Conservation (phyloP, 2,329 filamentous ascomycete genomes). For the Ramichloridium luteum region DNA sequence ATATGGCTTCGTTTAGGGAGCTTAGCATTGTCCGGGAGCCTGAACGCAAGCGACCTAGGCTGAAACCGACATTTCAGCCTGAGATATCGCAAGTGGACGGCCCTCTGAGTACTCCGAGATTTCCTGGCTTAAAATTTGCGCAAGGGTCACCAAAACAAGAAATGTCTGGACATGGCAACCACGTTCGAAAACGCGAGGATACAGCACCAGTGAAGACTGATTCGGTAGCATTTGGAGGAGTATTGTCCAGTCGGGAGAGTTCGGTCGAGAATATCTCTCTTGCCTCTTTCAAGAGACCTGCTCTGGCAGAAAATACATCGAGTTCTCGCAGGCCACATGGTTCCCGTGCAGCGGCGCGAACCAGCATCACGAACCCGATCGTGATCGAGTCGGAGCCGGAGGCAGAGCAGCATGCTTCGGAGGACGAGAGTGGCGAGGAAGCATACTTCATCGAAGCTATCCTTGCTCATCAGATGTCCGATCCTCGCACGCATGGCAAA, state of each 20-base stretch:
- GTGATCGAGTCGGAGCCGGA: conserved; percentile 3
- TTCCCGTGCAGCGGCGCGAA: conserved; percentile 6
- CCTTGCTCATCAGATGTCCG: conserved; percentile 19
- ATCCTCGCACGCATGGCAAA: conserved; percentile 19
- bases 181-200: no score
- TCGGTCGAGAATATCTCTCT: background rate
- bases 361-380: conserved; percentile 14
- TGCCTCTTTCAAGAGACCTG: background rate
- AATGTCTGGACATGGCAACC: no score
- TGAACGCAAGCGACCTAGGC: conserved; percentile 9
- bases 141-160: no score
- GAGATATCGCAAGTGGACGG: background rate
- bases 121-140: background rate
- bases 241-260: background rate
- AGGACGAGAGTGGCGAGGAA: conserved; percentile 10
- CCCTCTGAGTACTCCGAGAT: background rate
- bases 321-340: no score
- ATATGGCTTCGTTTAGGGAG: background rate
- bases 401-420: conserved; percentile 4
- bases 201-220: no score
- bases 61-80: background rate
- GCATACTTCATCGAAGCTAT: conserved; percentile 22
- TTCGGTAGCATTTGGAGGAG: no score
- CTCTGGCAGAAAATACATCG: background rate
- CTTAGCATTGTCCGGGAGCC: conserved; percentile 12